Conservation (phyloP, 2,329 filamentous ascomycete species). For the Eutypella sp. region DNA sequence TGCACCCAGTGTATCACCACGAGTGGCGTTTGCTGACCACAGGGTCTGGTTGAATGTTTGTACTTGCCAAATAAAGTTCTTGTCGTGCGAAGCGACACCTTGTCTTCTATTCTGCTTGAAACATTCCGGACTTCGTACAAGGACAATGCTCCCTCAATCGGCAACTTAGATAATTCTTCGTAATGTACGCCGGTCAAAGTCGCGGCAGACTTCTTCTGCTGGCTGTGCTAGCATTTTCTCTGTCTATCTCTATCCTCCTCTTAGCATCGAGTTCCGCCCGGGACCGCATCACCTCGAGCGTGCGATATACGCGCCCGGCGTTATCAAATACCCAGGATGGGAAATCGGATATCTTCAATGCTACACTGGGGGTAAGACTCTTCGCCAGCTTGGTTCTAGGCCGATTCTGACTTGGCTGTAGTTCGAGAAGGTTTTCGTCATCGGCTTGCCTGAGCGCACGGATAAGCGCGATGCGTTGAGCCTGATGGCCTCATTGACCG, state of each 20-base stretch:
- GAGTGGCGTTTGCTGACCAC: too few relatives aligned
- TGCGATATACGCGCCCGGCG: conserved; percentile 1
- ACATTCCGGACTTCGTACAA: too few relatives aligned
- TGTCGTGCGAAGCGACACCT: too few relatives aligned
- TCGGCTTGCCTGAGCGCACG: conserved; percentile 38
- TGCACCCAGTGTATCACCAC: too few relatives aligned
- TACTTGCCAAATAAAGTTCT: too few relatives aligned
- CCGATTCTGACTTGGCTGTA: background rate
- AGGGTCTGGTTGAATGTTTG: too few relatives aligned
- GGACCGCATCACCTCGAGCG: conserved; percentile 4
- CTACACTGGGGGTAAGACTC: conserved; percentile 12
- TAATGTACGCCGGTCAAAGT: background rate
- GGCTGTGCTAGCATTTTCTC: conserved; percentile 2
- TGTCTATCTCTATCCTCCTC: conserved; percentile 5
- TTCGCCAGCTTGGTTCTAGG: background rate
- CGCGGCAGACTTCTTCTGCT: conserved; percentile 2
- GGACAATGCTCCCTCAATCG: background rate
- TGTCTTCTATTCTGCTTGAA: too few relatives aligned
- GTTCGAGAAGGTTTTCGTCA: conserved; percentile 41
- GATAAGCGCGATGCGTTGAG: conserved; percentile 43
- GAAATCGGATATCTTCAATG: conserved; percentile 12
- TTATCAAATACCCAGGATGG: conserved; percentile 3
- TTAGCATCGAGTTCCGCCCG: conserved; percentile 6
- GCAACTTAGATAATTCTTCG: too few relatives aligned
- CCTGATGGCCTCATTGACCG: conserved; percentile 35